Base-by-base conservation (phyloP, 2,329 filamentous ascomycete genomes). In the Pseudogymnoascus sp. region DNA sequence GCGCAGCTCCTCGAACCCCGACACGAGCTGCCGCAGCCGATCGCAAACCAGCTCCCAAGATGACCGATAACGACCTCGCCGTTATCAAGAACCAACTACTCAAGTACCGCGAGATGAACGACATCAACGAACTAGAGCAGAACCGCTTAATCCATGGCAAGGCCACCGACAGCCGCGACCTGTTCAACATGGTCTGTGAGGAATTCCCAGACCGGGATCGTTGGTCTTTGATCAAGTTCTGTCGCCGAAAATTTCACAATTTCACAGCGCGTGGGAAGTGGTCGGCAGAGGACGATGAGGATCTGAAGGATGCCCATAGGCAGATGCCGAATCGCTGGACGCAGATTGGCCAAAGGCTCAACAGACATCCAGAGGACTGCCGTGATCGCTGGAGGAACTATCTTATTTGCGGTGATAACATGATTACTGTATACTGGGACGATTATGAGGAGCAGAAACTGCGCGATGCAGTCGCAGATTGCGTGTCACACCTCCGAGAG, bases 351-450 rank as follows among this genome's bases (percentile, higher is more conserved):
- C 76, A 79, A n/a, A 67, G 83, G 21, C 81, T 90, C 67, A 86
- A 86, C 66, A 85, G 89, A 5, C 81, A 85, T 40, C 79, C 83
- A 0, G 82, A 85, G 65, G 87, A 91, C 70, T 80, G 86, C 62
- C 82, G 87, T 61, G 88, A 91, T 71, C 84, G 88, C 3, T 90
- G 86, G 78, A 80, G 86, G 40, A 88, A 90, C 69, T 86, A 88
- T 69, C 75, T 89, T 21, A 76, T 86, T 54, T 86, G 83, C 62
- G 82, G 82, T 18, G 77, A 81, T 5, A 79, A 78, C 0, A 76
- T 67, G 60, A 79, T 78, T 34, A 81, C 77, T 45, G 81, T 82
- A 36, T 73, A 75, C 1, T 92, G 89, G 89, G 78, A 77, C 1
- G 74, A 81, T 16, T 77, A 80, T 0, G 89, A 92, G 69, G 85